A percentile compares a stretch with the other conserved stretches of the same genome.
These are phyloP conservation scores for Vaccinium darrowii DNA, from an alignment of 148 eudicot species.

Conservation along the genomic window DNA sequence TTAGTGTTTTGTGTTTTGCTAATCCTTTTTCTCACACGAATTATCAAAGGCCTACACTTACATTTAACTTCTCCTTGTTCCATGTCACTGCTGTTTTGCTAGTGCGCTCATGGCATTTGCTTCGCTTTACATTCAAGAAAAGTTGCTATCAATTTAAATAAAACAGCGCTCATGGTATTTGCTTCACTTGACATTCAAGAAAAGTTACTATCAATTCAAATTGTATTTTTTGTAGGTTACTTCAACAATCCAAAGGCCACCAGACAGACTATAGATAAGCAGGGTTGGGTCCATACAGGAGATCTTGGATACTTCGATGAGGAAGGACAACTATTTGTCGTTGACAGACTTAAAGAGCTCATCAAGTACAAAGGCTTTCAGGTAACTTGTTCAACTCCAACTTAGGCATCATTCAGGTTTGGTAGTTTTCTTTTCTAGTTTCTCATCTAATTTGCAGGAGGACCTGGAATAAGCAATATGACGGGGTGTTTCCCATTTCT, in stretches of 20 bases:
- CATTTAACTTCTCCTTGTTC: background rate
- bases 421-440: background rate
- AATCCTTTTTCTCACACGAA: too few relatives aligned
- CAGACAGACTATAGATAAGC: constrained; percentile 57
- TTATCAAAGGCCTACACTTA: too few relatives aligned
- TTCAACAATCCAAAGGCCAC: constrained; percentile 69
- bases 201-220: background rate
- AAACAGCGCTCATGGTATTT: background rate
- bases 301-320: constrained; percentile 87
- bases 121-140: background rate
- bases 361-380: constrained; percentile 86
- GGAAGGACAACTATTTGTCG: constrained; percentile 67
- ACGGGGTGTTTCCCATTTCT: background rate
- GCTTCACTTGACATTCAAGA: background rate
- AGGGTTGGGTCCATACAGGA: constrained; percentile 81
- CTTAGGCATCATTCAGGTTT: background rate
- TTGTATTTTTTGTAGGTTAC: constrained; percentile 45
- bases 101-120: background rate
- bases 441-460: background rate
- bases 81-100: background rate
- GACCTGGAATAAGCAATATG: background rate
- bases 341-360: constrained; percentile 80
- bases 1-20: too few relatives aligned
- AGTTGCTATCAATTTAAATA: background rate
- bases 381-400: constrained; percentile 26